Evolutionary conservation across 1,139 yeast genomes (phyloP).

Genomic region (Lodderomyces oxycetoniae): DNA sequence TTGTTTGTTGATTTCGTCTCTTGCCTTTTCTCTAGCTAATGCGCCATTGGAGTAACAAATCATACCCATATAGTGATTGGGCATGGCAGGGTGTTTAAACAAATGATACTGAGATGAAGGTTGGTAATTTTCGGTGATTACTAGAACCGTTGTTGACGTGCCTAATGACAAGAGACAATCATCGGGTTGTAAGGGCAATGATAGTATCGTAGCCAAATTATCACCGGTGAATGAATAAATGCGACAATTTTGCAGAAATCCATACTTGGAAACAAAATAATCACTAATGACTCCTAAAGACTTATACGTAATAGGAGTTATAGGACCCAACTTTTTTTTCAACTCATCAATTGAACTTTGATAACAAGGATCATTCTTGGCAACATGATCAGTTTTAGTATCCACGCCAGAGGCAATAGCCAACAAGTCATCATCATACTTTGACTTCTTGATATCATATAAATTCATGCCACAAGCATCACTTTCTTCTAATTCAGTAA

Average conservation of each 20-base stretch:
- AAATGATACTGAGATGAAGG: conserved; percentile 83
- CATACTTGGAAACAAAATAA: conserved; percentile 64
- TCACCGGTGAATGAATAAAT: conserved; percentile 82
- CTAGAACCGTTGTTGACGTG: conserved; percentile 80
- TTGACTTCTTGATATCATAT: conserved; percentile 56
- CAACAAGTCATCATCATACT: conserved; percentile 51
- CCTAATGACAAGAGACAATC: conserved; percentile 83
- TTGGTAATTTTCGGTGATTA: conserved; percentile 71
- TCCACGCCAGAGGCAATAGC: conserved; percentile 51
- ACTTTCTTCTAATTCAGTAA: conserved; percentile 67
- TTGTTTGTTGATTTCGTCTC: conserved; percentile 57
- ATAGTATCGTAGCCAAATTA: conserved; percentile 81
- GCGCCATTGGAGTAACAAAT: conserved; percentile 91
- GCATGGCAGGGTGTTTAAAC: conserved; percentile 80
- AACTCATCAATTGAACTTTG: conserved; percentile 33
- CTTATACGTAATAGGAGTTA: conserved; percentile 44
- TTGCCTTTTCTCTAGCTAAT: conserved; percentile 72
- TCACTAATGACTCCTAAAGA: conserved; percentile 43
- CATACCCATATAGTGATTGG: conserved; percentile 86
- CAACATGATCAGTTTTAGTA: conserved; percentile 29
- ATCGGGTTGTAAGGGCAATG: conserved; percentile 70
- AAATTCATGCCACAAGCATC: conserved; percentile 93
- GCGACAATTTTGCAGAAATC: conserved; percentile 49
- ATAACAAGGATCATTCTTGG: conserved; percentile 18
- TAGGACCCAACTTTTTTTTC: conserved; percentile 46